Evolutionary conservation across 768 basidiomycete species (phyloP).

Genomic region (Hygrocybe coccinea): DNA sequence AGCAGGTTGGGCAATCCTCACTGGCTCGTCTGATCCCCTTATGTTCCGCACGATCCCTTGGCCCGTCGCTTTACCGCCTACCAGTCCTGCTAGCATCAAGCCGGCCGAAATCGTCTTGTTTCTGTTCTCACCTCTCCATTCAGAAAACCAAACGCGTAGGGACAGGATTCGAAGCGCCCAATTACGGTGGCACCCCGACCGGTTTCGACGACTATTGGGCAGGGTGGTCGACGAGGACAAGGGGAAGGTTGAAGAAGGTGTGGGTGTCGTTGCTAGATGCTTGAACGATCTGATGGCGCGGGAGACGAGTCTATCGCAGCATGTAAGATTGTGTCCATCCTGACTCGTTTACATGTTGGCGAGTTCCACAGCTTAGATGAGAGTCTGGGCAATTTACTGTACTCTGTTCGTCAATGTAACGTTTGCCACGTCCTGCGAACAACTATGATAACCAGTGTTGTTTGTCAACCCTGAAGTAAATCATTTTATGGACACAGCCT

Average conservation of each 20-base stretch:
- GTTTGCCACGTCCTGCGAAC: too few relatives aligned
- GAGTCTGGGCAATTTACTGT: too few relatives aligned
- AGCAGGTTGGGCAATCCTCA: slow-evolving; percentile 53
- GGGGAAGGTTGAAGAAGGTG: slow-evolving; percentile 52
- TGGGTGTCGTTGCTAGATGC: slow-evolving; percentile 60
- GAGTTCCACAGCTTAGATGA: background rate
- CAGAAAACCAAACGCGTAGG: slow-evolving; percentile 50
- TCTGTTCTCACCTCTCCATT: slow-evolving; percentile 62
- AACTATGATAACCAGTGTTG: too few relatives aligned
- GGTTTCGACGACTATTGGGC: slow-evolving; percentile 55
- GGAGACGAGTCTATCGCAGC: slow-evolving; percentile 21
- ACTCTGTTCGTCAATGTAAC: too few relatives aligned
- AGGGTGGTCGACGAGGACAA: slow-evolving; percentile 52
- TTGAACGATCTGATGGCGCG: slow-evolving; percentile 60
- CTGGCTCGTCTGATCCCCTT: slow-evolving; percentile 42
- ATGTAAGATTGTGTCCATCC: background rate
- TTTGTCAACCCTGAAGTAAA: too few relatives aligned
- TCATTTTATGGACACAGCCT: too few relatives aligned
- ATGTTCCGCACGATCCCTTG: slow-evolving; percentile 66
- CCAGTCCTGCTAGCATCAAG: slow-evolving; percentile 45
- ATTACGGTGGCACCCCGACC: slow-evolving; percentile 78
- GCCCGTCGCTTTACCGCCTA: slow-evolving; percentile 51
- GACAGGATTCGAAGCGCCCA: slow-evolving; percentile 64
- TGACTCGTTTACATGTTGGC: background rate
- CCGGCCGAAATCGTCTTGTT: slow-evolving; percentile 53